Conservation (phyloP, 768 basidiomycete genomes). For the Auricularia sp. region DNA sequence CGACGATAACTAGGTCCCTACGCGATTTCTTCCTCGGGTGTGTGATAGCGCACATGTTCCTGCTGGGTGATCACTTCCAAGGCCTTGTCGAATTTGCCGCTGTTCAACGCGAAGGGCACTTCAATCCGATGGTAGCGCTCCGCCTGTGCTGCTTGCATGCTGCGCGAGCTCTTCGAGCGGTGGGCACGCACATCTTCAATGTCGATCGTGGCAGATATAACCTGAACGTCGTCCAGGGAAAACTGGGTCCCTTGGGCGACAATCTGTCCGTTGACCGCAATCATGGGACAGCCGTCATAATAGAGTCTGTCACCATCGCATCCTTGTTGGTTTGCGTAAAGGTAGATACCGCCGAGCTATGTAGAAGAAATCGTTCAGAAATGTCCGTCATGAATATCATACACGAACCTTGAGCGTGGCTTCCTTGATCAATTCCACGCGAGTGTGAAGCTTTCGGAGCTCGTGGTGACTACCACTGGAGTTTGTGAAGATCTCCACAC, state of each 20-base stretch:
- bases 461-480: constrained; percentile 98
- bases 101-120: constrained; percentile 68
- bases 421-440: constrained; percentile 92
- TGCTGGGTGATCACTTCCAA: constrained; percentile 43
- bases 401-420: constrained; percentile 78
- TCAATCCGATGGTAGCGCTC: constrained; percentile 75
- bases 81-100: constrained; percentile 51
- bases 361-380: too few species aligned
- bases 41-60: constrained; percentile 60
- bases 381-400: too few species aligned
- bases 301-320: constrained; percentile 97
- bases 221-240: constrained; percentile 91
- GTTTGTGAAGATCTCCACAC: constrained; percentile 98
- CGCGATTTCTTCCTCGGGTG: constrained; percentile 97
- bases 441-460: constrained; percentile 84
- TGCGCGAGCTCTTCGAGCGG: constrained; percentile 71
- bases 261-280: constrained; percentile 86
- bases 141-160: constrained; percentile 76
- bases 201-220: constrained; percentile 90
- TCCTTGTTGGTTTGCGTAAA: constrained; percentile 98
- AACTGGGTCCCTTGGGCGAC: constrained; percentile 96
- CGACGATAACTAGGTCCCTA: constrained; percentile 22
- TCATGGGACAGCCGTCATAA: constrained; percentile 96
- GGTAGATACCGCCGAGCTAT: constrained; percentile 90
- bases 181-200: constrained; percentile 94